phyloP scores from a whole-genome alignment of 345 rosid genomes.

The Microthlaspi erraticum region DNA sequence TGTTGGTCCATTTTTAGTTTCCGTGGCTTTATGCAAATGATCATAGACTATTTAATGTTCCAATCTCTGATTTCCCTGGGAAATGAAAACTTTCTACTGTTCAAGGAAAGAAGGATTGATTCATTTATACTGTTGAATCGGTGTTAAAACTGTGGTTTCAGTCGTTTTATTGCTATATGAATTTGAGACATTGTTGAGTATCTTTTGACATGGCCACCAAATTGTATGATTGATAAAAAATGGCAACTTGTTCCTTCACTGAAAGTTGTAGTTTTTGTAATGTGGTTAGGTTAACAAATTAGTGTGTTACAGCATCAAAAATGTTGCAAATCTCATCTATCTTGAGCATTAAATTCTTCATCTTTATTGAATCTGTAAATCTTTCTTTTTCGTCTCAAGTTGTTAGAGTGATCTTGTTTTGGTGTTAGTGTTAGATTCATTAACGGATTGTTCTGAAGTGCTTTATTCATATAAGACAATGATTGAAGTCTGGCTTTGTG shows the following conservation, averaged over 20 bases:
- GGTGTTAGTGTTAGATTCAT: not conserved
- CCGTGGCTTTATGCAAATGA: no score
- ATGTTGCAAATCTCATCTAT: not conserved
- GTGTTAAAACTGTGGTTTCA: no score
- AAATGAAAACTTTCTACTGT: no score
- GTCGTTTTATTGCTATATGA: no score
- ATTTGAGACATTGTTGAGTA: no score
- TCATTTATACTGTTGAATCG: no score
- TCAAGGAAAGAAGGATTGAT: no score
- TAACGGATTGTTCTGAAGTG: not conserved
- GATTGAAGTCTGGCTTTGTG: slow-evolving; percentile 4
- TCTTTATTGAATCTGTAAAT: not conserved
- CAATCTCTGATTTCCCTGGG: no score
- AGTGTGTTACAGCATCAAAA: not conserved
- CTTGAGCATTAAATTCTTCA: not conserved
- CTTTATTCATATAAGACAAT: not conserved
- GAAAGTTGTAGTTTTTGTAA: not conserved
- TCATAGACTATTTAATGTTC: no score
- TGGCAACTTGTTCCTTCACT: not conserved
- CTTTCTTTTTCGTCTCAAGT: not conserved
- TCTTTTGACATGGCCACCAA: no score
- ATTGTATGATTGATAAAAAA: not conserved
- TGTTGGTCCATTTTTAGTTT: no score
- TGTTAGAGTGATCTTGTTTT: not conserved
- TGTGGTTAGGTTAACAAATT: not conserved